Percentiles rank a stretch among this genome's conserved stretches.
phyloP scores from a whole-genome alignment of 768 basidiomycete species.

The Collybia sp. region DNA sequence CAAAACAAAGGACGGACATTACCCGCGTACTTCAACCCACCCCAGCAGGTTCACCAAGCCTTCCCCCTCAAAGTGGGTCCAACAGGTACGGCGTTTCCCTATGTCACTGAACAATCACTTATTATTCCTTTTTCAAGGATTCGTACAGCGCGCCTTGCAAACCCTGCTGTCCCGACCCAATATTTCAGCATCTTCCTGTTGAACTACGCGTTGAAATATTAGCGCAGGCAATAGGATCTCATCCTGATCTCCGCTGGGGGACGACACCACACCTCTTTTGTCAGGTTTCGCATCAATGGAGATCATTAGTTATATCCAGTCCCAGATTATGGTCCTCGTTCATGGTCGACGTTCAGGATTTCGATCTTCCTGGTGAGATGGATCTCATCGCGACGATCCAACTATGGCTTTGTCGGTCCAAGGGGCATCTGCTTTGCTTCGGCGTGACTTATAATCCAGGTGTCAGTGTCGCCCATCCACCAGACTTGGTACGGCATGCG shows the following conservation, averaged over 20 bases:
- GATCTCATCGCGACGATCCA: constrained; percentile 19
- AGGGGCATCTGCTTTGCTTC: constrained; percentile 25
- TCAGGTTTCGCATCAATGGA: constrained; percentile 39
- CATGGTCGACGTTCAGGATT: constrained; percentile 23
- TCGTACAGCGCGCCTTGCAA: too few species aligned
- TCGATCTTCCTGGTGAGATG: constrained; percentile 4
- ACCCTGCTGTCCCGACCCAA: background rate
- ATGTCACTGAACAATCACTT: too few species aligned
- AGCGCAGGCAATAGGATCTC: constrained; percentile 25
- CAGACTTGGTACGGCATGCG: constrained; percentile 18
- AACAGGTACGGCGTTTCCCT: too few species aligned
- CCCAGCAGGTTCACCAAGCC: too few species aligned
- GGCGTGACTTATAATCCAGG: constrained; percentile 19
- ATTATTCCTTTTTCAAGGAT: too few species aligned
- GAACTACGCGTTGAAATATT: constrained; percentile 48
- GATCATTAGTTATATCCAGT: constrained; percentile 27
- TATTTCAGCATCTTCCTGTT: constrained; percentile 33
- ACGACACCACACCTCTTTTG: constrained; percentile 34
- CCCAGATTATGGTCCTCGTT: constrained; percentile 47
- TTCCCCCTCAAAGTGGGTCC: too few species aligned
- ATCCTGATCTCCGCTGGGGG: constrained; percentile 23
- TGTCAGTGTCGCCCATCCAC: constrained; percentile 4
- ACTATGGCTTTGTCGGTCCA: constrained; percentile 34
- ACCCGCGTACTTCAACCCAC: too few species aligned
- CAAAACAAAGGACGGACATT: too few species aligned